Conservation (phyloP, 176 grass and related monocot species). For the Miscanthus lutarioriparius region DNA sequence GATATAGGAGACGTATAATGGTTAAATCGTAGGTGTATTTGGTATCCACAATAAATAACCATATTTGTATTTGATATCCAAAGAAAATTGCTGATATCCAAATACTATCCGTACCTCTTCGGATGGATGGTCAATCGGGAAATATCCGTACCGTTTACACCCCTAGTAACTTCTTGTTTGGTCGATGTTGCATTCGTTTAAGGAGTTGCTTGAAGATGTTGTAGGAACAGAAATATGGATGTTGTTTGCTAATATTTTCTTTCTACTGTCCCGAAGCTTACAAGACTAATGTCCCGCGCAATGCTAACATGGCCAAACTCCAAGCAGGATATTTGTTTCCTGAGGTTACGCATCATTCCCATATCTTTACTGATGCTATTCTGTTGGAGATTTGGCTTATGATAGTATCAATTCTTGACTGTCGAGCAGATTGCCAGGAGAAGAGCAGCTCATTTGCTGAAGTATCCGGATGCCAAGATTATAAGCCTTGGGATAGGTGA, state of each 20-base stretch:
- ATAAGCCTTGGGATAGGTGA: constrained; percentile 97
- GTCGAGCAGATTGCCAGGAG: constrained; percentile 76
- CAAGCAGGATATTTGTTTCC: constrained; percentile 82
- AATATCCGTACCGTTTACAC: neutral
- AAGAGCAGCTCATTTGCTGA: constrained; percentile 67
- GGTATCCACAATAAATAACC: neutral
- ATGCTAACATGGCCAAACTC: constrained; percentile 77
- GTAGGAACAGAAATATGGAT: neutral
- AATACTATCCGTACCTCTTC: neutral
- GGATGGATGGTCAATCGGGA: neutral
- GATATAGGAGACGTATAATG: neutral
- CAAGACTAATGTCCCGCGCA: constrained; percentile 79
- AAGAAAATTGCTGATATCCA: neutral
- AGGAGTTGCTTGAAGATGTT: neutral
- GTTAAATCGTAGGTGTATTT: neutral
- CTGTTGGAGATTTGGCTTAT: constrained; percentile 1
- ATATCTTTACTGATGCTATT: neutral
- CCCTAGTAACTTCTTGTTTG: neutral
- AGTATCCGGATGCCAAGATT: constrained; percentile 79
- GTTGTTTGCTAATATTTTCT: constrained; percentile 8
- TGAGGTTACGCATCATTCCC: constrained; percentile 46
- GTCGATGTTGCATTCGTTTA: neutral
- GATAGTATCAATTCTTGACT: neutral
- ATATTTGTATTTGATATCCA: neutral
- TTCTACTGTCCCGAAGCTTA: constrained; percentile 54